Base-by-base conservation (phyloP, 371 early-diverging fungal species). In the Haplosporangium sp. region DNA sequence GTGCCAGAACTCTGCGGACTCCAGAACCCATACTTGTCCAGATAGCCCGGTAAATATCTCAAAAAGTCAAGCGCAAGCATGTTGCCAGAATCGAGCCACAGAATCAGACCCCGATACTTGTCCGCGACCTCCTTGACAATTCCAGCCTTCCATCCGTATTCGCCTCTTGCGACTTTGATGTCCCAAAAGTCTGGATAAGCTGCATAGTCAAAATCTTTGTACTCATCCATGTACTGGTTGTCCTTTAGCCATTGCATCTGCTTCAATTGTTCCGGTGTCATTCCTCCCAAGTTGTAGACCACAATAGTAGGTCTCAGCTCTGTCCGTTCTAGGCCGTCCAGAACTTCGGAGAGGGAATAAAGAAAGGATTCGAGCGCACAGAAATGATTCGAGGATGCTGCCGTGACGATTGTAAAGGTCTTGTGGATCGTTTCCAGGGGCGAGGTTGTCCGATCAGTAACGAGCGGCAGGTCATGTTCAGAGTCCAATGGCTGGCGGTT, bases 111-210 rank as follows among this genome's bases (percentile, higher is more conserved):
- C 12, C 83, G 84, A 58, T 84, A 85, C 51, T 81, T 68, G 8
- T 83, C 64, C 0, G 86, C 79, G 5, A 88, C 86, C 67, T 90
- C 89, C 40, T 85, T 74, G 40, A 90, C 77, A 42, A 89, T 88
- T 10, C 91, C 91, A 1, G 88, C 84, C 62, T 90, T 90, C 91
- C 91, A 90, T 8, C 84, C 91, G 48, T 90, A 90, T 65, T 90
- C 88, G 43, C 91, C 91, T 10, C 86, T 83, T 18, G 82, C 82
- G 48, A 85, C 76, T 8, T 80, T 83, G 29, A 90, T 86, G 66
- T 90, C 83, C 91, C 91, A 90, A 48, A 90, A 90, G 23, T 70
- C 69, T 5, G 91, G 91, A 57, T 90, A 89, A 8, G 79, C 64
- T 5, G 81, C 67, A 54, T 85, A 88, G 42, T 90, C 84, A 62